These are phyloP conservation scores for Scolecobasidium constrictum DNA, from an alignment of 2,329 filamentous ascomycete genomes.

Conservation along the genomic window DNA sequence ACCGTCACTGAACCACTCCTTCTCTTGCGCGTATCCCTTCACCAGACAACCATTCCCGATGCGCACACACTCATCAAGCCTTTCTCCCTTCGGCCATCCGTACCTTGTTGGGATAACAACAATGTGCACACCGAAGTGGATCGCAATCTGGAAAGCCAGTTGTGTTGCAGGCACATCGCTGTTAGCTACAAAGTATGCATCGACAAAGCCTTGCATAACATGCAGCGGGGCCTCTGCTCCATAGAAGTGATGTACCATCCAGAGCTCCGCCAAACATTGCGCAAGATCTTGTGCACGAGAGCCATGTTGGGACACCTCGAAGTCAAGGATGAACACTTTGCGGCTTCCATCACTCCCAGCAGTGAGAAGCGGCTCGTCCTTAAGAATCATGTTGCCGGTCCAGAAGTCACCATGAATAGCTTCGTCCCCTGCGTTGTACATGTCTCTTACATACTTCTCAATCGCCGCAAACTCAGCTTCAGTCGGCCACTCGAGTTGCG, in stretches of 20 bases:
- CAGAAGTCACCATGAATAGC: slow-evolving; percentile 1
- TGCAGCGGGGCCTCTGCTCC: background rate
- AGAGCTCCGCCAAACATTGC: background rate
- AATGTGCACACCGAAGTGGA: background rate
- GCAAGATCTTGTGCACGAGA: background rate
- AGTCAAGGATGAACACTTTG: background rate
- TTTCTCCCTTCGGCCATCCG: background rate
- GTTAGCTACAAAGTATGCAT: background rate
- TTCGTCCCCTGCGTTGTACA: background rate
- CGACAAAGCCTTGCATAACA: background rate
- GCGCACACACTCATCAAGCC: background rate
- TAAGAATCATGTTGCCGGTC: background rate
- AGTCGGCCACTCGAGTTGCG: background rate
- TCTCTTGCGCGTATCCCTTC: background rate
- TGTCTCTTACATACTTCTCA: background rate
- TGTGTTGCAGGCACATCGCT: no score
- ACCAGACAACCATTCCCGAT: background rate
- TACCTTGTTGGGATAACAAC: background rate
- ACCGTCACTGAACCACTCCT: background rate
- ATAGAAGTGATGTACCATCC: slow-evolving; percentile 1
- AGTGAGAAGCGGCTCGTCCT: background rate
- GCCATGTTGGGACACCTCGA: background rate
- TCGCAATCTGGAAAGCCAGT: background rate
- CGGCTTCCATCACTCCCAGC: background rate
- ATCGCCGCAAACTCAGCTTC: background rate